Evolutionary conservation across 2,329 filamentous ascomycete genomes (phyloP).

Genomic region (Diaporthe humulicola): DNA sequence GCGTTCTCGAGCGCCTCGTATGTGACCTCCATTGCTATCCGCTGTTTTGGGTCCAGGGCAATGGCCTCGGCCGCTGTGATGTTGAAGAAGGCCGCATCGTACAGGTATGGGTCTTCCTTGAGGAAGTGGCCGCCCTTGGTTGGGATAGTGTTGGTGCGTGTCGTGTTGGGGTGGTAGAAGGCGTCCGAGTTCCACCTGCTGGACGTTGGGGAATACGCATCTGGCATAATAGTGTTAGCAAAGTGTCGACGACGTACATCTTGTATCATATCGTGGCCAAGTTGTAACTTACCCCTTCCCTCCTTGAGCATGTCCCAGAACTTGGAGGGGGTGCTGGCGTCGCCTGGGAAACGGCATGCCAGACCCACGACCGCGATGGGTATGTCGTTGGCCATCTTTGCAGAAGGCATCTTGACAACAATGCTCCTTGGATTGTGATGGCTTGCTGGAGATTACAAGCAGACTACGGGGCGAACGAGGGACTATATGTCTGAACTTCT

Average conservation of each 20-base stretch:
- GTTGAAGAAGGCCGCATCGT: slow-evolving; percentile 32
- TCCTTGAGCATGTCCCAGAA: slow-evolving; percentile 58
- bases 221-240: slow-evolving; percentile 56
- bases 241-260: slow-evolving; percentile 56
- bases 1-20: slow-evolving; percentile 33
- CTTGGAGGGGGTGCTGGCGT: slow-evolving; percentile 48
- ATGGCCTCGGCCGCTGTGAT: slow-evolving; percentile 6
- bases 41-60: slow-evolving; percentile 32
- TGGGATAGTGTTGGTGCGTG: slow-evolving; percentile 50
- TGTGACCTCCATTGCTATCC: slow-evolving; percentile 26
- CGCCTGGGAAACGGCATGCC: slow-evolving; percentile 55
- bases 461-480: not conserved
- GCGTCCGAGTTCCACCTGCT: slow-evolving; percentile 41
- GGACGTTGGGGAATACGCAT: slow-evolving; percentile 21
- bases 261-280: slow-evolving; percentile 57
- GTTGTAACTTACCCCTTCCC: slow-evolving; percentile 52
- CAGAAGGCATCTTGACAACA: slow-evolving; percentile 20
- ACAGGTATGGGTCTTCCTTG: slow-evolving; percentile 21
- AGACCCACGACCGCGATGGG: slow-evolving; percentile 27
- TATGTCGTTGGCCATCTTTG: slow-evolving; percentile 43
- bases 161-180: slow-evolving; percentile 48
- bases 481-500: not conserved
- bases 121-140: slow-evolving; percentile 39
- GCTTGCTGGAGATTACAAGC: not conserved
- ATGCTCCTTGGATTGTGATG: slow-evolving; percentile 9